Evolutionary conservation across 208 protist genomes (phyloP).

Genomic region (Wallacemonas sp.): DNA sequence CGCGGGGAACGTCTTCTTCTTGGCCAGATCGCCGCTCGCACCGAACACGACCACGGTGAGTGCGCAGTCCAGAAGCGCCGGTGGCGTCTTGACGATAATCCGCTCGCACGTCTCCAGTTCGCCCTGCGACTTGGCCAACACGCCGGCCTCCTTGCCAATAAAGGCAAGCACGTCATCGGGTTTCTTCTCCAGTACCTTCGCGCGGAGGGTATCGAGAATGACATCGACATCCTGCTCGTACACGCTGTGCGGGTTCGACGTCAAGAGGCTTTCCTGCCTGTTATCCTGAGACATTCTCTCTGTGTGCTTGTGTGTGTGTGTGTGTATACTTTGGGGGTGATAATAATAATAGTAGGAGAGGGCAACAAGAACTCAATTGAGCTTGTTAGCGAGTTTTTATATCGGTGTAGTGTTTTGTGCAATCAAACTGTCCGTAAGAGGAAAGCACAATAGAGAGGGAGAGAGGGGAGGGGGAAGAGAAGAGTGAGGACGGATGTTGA

Average conservation of each 20-base stretch:
- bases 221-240: slow-evolving; percentile 58
- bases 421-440: too few relatives aligned
- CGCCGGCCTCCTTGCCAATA: slow-evolving; percentile 35
- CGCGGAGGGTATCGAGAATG: slow-evolving; percentile 70
- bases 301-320: slow-evolving; percentile 1
- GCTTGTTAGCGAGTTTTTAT: too few relatives aligned
- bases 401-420: too few relatives aligned
- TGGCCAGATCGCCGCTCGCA: slow-evolving; percentile 90
- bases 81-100: slow-evolving; percentile 52
- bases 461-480: too few relatives aligned
- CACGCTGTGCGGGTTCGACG: slow-evolving; percentile 9
- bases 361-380: slow-evolving; percentile 12
- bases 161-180: slow-evolving; percentile 66
- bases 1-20: slow-evolving; percentile 93
- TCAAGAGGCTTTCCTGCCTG: background rate
- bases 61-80: slow-evolving; percentile 48
- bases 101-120: slow-evolving; percentile 28
- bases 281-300: too few relatives aligned
- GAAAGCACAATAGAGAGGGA: too few relatives aligned
- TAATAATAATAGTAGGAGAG: slow-evolving; percentile 17
- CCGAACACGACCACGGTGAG: slow-evolving; percentile 90
- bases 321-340: background rate
- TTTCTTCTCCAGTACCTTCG: slow-evolving; percentile 43
- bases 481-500: too few relatives aligned
- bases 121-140: slow-evolving; percentile 23